phyloP scores from a whole-genome alignment of 1,139 yeast genomes.

The Groenewaldozyma sp. region DNA sequence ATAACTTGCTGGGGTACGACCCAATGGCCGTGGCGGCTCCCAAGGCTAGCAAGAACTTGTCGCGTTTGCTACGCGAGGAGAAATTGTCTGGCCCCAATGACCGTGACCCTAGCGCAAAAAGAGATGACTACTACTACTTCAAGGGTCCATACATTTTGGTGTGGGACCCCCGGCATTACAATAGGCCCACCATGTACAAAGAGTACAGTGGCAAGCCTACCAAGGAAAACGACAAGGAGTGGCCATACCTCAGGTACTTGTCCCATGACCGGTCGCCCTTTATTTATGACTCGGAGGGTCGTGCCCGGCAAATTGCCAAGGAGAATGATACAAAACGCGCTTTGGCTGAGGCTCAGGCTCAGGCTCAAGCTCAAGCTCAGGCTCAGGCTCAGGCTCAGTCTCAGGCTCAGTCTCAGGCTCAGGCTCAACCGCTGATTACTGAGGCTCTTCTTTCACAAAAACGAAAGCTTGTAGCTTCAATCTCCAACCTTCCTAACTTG shows the following conservation, averaged over 20 bases:
- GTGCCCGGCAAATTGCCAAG: background rate
- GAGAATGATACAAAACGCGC: background rate
- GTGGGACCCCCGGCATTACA: slow-evolving; percentile 70
- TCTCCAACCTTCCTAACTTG: background rate
- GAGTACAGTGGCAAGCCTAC: slow-evolving; percentile 54
- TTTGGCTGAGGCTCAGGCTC: background rate
- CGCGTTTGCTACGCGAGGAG: slow-evolving; percentile 70
- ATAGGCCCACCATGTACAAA: slow-evolving; percentile 72
- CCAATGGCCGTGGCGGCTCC: slow-evolving; percentile 12
- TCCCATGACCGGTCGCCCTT: slow-evolving; percentile 45
- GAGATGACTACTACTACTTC: slow-evolving; percentile 81
- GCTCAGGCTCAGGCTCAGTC: background rate
- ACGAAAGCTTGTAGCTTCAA: too few relatives aligned
- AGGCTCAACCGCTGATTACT: background rate
- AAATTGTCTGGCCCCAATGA: slow-evolving; percentile 74
- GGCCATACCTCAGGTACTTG: slow-evolving; percentile 32
- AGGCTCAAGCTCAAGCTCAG: background rate
- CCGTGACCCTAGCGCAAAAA: slow-evolving; percentile 73
- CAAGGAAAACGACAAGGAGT: slow-evolving; percentile 38
- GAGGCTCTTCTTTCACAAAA: background rate
- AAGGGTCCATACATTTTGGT: slow-evolving; percentile 66
- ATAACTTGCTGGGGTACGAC: slow-evolving; percentile 49
- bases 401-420: background rate
- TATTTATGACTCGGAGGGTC: slow-evolving; percentile 25
- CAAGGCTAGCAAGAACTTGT: slow-evolving; percentile 30